Conservation (phyloP, 2,329 filamentous ascomycete species). For the Exophiala sp. region DNA sequence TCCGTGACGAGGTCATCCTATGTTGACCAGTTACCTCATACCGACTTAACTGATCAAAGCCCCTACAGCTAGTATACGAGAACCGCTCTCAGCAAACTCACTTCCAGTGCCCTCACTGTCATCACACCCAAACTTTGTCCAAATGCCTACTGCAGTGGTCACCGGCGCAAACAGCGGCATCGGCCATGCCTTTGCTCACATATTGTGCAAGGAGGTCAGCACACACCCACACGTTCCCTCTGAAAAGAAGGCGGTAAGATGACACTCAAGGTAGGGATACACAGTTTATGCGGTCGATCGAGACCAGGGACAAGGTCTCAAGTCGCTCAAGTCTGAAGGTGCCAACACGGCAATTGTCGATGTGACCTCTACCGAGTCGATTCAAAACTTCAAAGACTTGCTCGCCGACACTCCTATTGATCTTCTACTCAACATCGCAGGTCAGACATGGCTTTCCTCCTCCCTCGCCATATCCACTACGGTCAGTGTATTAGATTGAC, state of each 20-base stretch:
- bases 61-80: too few relatives aligned
- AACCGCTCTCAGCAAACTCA: too few relatives aligned
- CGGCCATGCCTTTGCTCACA: conserved; percentile 34
- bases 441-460: conserved; percentile 2
- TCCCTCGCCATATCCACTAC: background rate
- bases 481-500: background rate
- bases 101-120: too few relatives aligned
- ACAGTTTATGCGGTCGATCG: conserved; percentile 27
- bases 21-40: too few relatives aligned
- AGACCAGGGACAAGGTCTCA: conserved; percentile 18
- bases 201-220: conserved; percentile 27
- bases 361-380: conserved; percentile 23
- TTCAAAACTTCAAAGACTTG: conserved; percentile 21
- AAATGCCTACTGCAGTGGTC: conserved; percentile 28
- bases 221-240: background rate
- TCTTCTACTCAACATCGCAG: conserved; percentile 27
- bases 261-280: conserved; percentile 26
- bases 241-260: background rate
- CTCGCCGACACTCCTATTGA: conserved; percentile 20
- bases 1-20: too few relatives aligned
- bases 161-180: conserved; percentile 42
- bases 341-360: conserved; percentile 18
- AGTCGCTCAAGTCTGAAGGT: conserved; percentile 8
- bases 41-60: too few relatives aligned
- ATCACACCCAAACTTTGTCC: too few relatives aligned